These are phyloP conservation scores for Phytopythium aichiense DNA, from an alignment of 352 stramenopile species.

Conservation along the genomic window DNA sequence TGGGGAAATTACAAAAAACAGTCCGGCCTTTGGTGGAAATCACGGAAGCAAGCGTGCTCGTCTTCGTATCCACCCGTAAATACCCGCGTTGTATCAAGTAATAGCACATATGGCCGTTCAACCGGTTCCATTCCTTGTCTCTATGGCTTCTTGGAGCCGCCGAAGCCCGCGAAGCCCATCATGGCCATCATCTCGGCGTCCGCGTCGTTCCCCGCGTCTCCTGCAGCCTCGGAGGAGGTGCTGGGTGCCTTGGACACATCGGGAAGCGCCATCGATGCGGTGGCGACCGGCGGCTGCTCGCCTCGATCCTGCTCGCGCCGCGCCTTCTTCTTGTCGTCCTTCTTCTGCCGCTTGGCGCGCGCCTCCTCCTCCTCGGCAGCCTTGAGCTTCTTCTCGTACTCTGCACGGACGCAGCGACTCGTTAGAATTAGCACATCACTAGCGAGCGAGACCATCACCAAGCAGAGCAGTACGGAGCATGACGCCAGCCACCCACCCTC, in stretches of 20 bases:
- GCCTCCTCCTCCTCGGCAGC: constrained; percentile 61
- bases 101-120: constrained; percentile 2
- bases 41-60: not conserved
- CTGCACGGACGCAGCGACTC: constrained; percentile 13
- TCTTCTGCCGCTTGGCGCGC: constrained; percentile 68
- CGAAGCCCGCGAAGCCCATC: constrained; percentile 90
- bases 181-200: constrained; percentile 89
- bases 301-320: constrained; percentile 32
- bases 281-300: not conserved
- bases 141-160: constrained; percentile 59
- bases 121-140: not conserved
- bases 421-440: no score
- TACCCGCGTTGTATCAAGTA: not conserved
- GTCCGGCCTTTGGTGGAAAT: not conserved
- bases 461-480: no score
- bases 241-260: constrained; percentile 7
- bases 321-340: constrained; percentile 75
- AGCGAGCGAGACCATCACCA: no score
- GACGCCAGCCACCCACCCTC: constrained; percentile 29
- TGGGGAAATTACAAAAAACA: not conserved
- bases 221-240: not conserved
- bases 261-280: not conserved
- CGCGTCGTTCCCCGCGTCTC: constrained; percentile 17
- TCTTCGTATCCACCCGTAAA: not conserved
- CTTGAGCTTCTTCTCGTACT: constrained; percentile 87